Conservation (phyloP, 2,329 filamentous ascomycete genomes). For the Colletotrichum sidae region DNA sequence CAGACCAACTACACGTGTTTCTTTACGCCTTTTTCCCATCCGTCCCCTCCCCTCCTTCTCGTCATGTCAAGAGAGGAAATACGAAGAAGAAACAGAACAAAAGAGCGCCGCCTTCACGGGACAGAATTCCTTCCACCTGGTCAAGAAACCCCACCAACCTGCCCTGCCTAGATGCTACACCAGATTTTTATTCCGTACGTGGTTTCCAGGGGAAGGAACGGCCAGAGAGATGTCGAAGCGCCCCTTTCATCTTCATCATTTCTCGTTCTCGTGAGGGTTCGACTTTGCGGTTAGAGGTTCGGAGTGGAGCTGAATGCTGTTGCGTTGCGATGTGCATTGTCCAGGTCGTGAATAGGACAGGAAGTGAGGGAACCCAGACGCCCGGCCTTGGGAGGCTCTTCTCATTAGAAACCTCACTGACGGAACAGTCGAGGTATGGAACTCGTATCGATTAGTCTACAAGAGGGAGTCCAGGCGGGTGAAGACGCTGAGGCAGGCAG, state of each 20-base stretch:
- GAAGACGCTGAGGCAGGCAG: conserved; percentile 96
- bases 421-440: conserved; percentile 5
- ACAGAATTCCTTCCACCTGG: conserved; percentile 2
- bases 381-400: too few relatives aligned
- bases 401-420: too few relatives aligned
- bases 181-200: conserved; percentile 15
- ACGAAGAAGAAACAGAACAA: conserved; percentile 12
- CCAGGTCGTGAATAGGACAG: conserved; percentile 29
- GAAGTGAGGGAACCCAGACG: neutral
- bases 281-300: conserved; percentile 11
- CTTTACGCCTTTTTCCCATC: conserved; percentile 26
- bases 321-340: conserved; percentile 27
- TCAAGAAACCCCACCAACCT: conserved; percentile 16
- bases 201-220: conserved; percentile 21
- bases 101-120: conserved; percentile 26
- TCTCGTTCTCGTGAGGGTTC: conserved; percentile 31
- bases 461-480: conserved; percentile 96
- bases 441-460: conserved; percentile 57
- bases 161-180: conserved; percentile 33
- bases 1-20: conserved; percentile 28
- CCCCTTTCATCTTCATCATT: conserved; percentile 22
- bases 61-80: conserved; percentile 10
- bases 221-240: neutral
- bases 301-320: conserved; percentile 15
- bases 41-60: neutral